These are phyloP conservation scores for Daldinia sp. DNA, from an alignment of 2,329 filamentous ascomycete species.

Conservation along the genomic window DNA sequence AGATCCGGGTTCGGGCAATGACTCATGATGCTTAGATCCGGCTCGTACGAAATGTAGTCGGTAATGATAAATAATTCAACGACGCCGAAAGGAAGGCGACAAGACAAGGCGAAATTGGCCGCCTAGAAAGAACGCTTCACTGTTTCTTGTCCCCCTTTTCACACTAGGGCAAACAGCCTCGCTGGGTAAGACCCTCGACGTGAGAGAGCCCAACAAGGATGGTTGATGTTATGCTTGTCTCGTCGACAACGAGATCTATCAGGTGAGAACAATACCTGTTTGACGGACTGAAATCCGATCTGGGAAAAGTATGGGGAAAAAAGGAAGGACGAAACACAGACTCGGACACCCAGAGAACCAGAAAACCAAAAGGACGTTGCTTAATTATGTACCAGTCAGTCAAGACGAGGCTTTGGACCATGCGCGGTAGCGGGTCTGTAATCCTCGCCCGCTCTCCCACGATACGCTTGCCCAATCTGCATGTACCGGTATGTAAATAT, in stretches of 20 bases:
- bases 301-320: slow-evolving; percentile 35
- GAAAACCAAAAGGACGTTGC: slow-evolving; percentile 35
- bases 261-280: slow-evolving; percentile 35
- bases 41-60: slow-evolving; percentile 25
- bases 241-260: slow-evolving; percentile 26
- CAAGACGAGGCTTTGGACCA: slow-evolving; percentile 45
- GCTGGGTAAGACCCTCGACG: slow-evolving; percentile 30
- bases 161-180: slow-evolving; percentile 35
- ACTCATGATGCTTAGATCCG: slow-evolving; percentile 39
- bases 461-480: slow-evolving; percentile 36
- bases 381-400: slow-evolving; percentile 47
- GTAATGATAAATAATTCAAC: slow-evolving; percentile 19
- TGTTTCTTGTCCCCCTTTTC: slow-evolving; percentile 26
- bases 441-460: slow-evolving; percentile 39
- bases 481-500: slow-evolving; percentile 31
- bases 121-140: slow-evolving; percentile 28
- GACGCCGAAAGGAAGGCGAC: slow-evolving; percentile 17
- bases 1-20: slow-evolving; percentile 38
- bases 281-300: slow-evolving; percentile 35
- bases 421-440: slow-evolving; percentile 44
- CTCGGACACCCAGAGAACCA: slow-evolving; percentile 35
- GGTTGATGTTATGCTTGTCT: slow-evolving; percentile 29
- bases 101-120: slow-evolving; percentile 27
- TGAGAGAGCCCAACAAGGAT: slow-evolving; percentile 35
- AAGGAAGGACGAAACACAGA: slow-evolving; percentile 34